Conservation (phyloP, 768 basidiomycete species). For the Holtermannia corniformis region DNA sequence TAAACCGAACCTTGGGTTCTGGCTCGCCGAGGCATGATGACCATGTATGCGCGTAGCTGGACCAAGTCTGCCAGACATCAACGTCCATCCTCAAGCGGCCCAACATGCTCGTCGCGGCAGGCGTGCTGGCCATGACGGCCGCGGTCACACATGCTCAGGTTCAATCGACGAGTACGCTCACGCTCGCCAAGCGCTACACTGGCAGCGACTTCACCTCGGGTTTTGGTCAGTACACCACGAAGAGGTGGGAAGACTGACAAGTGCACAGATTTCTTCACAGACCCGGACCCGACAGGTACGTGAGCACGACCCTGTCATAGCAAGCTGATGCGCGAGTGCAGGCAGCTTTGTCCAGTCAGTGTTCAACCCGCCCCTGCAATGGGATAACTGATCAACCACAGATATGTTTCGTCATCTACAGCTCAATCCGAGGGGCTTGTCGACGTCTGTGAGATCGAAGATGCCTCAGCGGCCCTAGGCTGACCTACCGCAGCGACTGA, state of each 20-base stretch:
- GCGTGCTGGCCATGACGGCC: too few species aligned
- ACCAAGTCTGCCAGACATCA: too few species aligned
- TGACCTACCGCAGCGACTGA: slow-evolving; percentile 1
- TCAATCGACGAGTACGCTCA: slow-evolving; percentile 16
- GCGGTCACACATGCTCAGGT: slow-evolving; percentile 3
- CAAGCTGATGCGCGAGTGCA: not conserved
- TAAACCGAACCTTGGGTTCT: too few species aligned
- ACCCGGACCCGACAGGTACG: slow-evolving; percentile 31
- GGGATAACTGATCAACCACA: slow-evolving; percentile 6
- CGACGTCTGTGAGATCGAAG: slow-evolving; percentile 2
- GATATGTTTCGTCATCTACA: slow-evolving; percentile 29
- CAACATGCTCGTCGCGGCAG: too few species aligned
- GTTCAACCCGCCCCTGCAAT: too few species aligned
- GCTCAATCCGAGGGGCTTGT: slow-evolving; percentile 21
- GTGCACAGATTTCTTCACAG: slow-evolving; percentile 32
- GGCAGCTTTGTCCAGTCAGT: slow-evolving; percentile 8
- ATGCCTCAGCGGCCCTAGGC: not conserved
- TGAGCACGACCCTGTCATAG: not conserved
- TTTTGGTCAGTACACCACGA: slow-evolving; percentile 26
- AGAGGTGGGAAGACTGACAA: not conserved
- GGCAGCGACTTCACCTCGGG: slow-evolving; percentile 29
- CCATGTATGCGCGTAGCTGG: too few species aligned
- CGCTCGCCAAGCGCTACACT: slow-evolving; percentile 34
- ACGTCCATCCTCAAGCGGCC: too few species aligned
- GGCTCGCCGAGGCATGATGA: too few species aligned